Conservation (phyloP, 2,329 filamentous ascomycete species). For the Botrytis pseudocinerea region DNA sequence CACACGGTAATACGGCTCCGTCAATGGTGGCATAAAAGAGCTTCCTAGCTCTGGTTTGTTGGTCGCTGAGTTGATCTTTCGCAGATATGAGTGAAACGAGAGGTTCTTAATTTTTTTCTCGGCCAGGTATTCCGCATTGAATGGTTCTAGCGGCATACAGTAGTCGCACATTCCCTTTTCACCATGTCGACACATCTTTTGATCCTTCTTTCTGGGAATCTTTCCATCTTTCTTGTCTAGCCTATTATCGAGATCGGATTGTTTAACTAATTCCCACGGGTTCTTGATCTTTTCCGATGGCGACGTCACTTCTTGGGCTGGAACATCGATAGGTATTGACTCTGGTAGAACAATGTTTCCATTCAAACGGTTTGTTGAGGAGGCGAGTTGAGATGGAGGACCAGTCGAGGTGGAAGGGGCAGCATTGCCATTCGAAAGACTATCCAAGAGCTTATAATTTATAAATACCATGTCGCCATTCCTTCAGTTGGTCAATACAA, state of each 20-base stretch:
- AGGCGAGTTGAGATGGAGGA: conserved; percentile 33
- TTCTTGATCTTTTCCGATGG: conserved; percentile 70
- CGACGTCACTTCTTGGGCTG: conserved; percentile 53
- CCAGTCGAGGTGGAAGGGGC: conserved; percentile 42
- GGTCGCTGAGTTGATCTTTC: conserved; percentile 93
- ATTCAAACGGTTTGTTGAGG: conserved; percentile 69
- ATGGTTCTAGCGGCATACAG: conserved; percentile 95
- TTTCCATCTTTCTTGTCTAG: conserved; percentile 90
- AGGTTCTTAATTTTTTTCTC: conserved; percentile 99
- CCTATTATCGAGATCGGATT: conserved; percentile 82
- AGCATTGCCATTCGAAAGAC: conserved; percentile 45
- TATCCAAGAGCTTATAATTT: conserved; percentile 67
- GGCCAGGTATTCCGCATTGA: conserved; percentile 80
- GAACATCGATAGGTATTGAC: conserved; percentile 60
- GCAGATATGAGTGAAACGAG: conserved; percentile 90
- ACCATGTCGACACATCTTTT: conserved; percentile 91
- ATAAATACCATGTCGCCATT: conserved; percentile 93
- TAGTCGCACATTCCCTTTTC: conserved; percentile 99
- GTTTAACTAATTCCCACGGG: conserved; percentile 88
- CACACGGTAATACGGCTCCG: conserved; percentile 90
- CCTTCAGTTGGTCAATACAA: conserved; percentile 46
- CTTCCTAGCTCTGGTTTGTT: conserved; percentile 93
- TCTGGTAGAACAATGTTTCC: conserved; percentile 73
- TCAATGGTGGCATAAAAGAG: conserved; percentile 94
- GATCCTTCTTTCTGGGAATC: conserved; percentile 72